Evolutionary conservation across 1,139 yeast genomes (phyloP).

Genomic region (Protomyces macrosporus): DNA sequence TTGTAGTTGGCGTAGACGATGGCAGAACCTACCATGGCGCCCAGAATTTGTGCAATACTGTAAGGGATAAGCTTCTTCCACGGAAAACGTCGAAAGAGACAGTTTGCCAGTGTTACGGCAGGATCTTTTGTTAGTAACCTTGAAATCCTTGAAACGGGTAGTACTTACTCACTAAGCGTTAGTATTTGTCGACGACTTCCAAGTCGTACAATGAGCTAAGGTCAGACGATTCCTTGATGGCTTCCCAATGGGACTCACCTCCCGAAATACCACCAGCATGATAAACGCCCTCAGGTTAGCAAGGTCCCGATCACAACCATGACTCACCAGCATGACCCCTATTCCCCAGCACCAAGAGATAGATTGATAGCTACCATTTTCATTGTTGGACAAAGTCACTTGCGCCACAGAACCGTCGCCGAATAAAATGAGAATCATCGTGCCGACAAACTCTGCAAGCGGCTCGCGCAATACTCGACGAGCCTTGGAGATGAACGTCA

Average conservation of each 20-base stretch:
- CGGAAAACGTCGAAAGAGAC: conserved; percentile 37
- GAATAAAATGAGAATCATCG: conserved; percentile 38
- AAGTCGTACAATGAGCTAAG: background rate
- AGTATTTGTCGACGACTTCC: background rate
- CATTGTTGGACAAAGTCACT: conserved; percentile 38
- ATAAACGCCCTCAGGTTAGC: conserved; percentile 35
- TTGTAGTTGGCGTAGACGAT: conserved; percentile 37
- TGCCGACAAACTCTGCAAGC: conserved; percentile 44
- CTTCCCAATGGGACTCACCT: no score
- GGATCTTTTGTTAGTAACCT: conserved; percentile 33
- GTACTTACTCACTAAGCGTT: background rate
- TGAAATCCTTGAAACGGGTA: background rate
- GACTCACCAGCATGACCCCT: conserved; percentile 43
- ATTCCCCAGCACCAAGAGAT: conserved; percentile 50
- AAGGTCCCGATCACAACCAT: background rate
- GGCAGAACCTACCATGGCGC: conserved; percentile 37
- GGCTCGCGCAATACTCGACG: conserved; percentile 34
- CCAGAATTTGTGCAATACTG: conserved; percentile 36
- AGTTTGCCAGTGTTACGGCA: conserved; percentile 37
- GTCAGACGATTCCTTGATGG: background rate
- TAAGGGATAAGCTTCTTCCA: conserved; percentile 37
- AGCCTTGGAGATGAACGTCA: conserved; percentile 26
- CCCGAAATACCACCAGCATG: conserved; percentile 34
- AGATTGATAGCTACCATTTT: conserved; percentile 44
- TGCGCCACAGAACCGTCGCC: conserved; percentile 42